Base-by-base conservation (phyloP, 345 rosid genomes). In the Syzygium aromaticum region DNA sequence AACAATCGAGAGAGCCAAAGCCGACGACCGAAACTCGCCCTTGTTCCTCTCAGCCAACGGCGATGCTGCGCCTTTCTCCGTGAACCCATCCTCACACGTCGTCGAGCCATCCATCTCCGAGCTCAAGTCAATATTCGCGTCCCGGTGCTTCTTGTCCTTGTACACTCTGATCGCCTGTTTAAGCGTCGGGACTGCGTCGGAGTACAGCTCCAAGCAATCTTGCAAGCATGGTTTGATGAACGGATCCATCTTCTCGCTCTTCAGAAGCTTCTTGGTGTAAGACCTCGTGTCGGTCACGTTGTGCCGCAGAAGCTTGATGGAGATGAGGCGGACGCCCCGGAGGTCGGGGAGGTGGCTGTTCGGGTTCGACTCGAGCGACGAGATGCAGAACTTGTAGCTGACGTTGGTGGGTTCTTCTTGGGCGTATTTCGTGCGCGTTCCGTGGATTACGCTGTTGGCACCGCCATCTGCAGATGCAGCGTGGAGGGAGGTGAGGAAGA, bases 1-100 rank as follows among this genome's bases (percentile, higher is more conserved):
- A 19, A 91, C 87, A 40, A 95, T 91, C 17, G 95, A 91, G 85
- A 95, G 95, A 2, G 92, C 83, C 6, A 95, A 84, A 64, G 94
- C 95, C 46, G 96, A 89, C 87, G 94, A 82, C 86, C 61, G 90
- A 46, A 90, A 90, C 2, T 88, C 64, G 86, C 91, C 54, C 84
- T 92, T 88, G 57, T 93, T 91, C 83, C 92, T 91, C 67, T 86
- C 86, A 6, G 89, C 89, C 49, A 95, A 61, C 8, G 93, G 95
- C 17, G 95, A 95, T 83, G 88, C 88, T 0, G 54, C 43, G 1
- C 88, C 91, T 86, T 87, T 89, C 28, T 94, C 95, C 3, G 78
- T 51, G 90, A 95, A 95, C 33, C 95, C 98, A 73, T 93, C 95
- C 88, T 94, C 95, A 63, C 95, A 95, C 11, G 96, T 93, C 0